phyloP scores from a whole-genome alignment of 2,329 filamentous ascomycete species.

The Kalaharituber pfeilii region DNA sequence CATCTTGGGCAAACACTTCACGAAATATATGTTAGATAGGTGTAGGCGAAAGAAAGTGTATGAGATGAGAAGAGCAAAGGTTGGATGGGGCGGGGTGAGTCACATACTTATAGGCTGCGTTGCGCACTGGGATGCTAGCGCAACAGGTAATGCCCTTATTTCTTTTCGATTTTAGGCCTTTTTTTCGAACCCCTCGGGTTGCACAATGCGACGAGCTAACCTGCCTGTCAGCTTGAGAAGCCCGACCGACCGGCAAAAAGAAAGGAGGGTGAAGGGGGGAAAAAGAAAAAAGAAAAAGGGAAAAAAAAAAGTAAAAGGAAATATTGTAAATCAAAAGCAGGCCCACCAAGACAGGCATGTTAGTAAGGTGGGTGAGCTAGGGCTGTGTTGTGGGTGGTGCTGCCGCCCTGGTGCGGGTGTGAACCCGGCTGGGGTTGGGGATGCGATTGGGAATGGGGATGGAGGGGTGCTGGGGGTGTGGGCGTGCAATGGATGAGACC shows the following conservation, averaged over 20 bases:
- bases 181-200: neutral
- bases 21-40: neutral
- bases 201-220: neutral
- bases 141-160: too few species aligned
- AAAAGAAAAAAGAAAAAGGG: neutral
- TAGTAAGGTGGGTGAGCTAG: too few species aligned
- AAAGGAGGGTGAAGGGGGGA: neutral
- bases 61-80: neutral
- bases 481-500: too few species aligned
- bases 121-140: neutral
- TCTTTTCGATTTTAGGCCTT: too few species aligned
- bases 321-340: too few species aligned
- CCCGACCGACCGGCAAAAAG: too few species aligned
- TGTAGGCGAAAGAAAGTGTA: neutral
- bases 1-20: neutral
- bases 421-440: too few species aligned
- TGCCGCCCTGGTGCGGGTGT: too few species aligned
- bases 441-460: too few species aligned
- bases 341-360: too few species aligned
- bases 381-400: too few species aligned
- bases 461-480: too few species aligned
- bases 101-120: neutral
- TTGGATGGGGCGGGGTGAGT: neutral
- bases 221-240: neutral
- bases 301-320: neutral